Evolutionary conservation across 2,329 filamentous ascomycete species (phyloP).

Genomic region (Aspergillus felis): DNA sequence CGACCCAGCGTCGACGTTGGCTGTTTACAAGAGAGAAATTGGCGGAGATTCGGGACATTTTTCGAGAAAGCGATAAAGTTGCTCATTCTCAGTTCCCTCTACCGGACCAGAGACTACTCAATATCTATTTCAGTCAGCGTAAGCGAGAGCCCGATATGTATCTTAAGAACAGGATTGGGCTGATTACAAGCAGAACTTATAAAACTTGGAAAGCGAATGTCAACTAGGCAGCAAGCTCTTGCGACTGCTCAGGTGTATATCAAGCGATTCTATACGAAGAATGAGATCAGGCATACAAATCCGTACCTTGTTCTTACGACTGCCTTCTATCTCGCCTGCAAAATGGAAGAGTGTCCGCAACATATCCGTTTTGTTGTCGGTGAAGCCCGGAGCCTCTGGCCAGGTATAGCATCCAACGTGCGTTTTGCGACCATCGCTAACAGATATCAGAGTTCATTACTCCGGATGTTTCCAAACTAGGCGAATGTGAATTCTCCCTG

Average conservation of each 20-base stretch:
- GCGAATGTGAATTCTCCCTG: slow-evolving; percentile 89
- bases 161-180: background rate
- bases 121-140: slow-evolving; percentile 92
- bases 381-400: slow-evolving; percentile 82
- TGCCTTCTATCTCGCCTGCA: slow-evolving; percentile 89
- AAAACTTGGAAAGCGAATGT: slow-evolving; percentile 78
- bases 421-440: slow-evolving; percentile 12
- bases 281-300: slow-evolving; percentile 89
- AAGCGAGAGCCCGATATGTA: slow-evolving; percentile 29
- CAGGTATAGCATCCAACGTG: slow-evolving; percentile 45
- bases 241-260: slow-evolving; percentile 94
- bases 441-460: slow-evolving; percentile 58
- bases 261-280: slow-evolving; percentile 85
- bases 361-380: slow-evolving; percentile 88
- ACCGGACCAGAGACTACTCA: slow-evolving; percentile 75
- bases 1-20: slow-evolving; percentile 87
- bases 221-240: slow-evolving; percentile 82
- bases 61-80: slow-evolving; percentile 71
- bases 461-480: slow-evolving; percentile 76
- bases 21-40: slow-evolving; percentile 82
- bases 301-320: slow-evolving; percentile 92
- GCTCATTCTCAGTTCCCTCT: slow-evolving; percentile 76
- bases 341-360: slow-evolving; percentile 96
- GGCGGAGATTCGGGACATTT: slow-evolving; percentile 66
- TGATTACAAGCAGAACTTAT: slow-evolving; percentile 59